Conservation (phyloP, 495 filamentous ascomycete species). For the Halenospora varia region DNA sequence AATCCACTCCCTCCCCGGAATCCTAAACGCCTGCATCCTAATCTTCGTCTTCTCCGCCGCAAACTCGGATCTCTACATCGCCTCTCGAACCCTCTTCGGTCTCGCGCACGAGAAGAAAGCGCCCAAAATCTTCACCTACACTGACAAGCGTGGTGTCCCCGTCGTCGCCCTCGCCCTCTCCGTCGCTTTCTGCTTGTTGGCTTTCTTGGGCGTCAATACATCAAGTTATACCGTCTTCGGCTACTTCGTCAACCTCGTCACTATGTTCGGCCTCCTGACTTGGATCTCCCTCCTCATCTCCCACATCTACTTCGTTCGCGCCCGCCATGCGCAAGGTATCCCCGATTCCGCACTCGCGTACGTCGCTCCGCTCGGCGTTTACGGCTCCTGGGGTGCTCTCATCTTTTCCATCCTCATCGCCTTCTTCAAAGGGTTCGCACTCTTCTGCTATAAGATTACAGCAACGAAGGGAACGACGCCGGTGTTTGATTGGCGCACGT, state of each 20-base stretch:
- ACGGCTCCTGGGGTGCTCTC: conserved; percentile 64
- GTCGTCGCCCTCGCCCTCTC: conserved; percentile 61
- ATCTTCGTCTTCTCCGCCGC: conserved; percentile 64
- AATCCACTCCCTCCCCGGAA: conserved; percentile 53
- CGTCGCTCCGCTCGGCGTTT: conserved; percentile 64
- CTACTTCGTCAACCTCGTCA: conserved; percentile 83
- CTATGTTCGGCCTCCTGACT: conserved; percentile 74
- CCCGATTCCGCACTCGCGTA: conserved; percentile 62
- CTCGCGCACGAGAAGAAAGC: conserved; percentile 75
- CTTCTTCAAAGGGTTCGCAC: conserved; percentile 73
- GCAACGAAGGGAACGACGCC: conserved; percentile 76
- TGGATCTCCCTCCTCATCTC: conserved; percentile 83
- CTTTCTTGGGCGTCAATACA: conserved; percentile 72
- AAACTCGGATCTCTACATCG: conserved; percentile 85
- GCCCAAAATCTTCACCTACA: conserved; percentile 63
- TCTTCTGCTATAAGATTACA: conserved; percentile 62
- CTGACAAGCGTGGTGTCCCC: conserved; percentile 73
- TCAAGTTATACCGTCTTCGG: conserved; percentile 66
- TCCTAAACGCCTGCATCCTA: conserved; percentile 68
- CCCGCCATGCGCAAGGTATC: conserved; percentile 69
- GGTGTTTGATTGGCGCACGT: conserved; percentile 19
- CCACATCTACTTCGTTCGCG: conserved; percentile 76
- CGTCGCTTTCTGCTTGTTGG: conserved; percentile 60
- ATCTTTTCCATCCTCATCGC: conserved; percentile 66
- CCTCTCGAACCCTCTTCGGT: conserved; percentile 75